These are phyloP conservation scores for Cyclotella kingstonii DNA, from an alignment of 108 stramenopile genomes.

Conservation along the genomic window DNA sequence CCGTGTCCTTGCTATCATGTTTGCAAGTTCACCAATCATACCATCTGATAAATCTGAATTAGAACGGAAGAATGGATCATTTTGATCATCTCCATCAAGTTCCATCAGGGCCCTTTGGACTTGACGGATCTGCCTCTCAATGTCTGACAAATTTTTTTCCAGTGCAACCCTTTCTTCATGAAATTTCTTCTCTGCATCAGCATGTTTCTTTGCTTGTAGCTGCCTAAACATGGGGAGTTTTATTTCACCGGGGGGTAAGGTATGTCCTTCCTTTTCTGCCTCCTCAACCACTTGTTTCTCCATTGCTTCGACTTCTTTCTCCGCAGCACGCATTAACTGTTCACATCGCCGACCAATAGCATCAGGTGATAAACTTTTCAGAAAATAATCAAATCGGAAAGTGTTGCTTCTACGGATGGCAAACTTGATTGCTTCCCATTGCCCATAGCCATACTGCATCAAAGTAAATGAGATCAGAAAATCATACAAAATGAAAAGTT, in stretches of 20 bases:
- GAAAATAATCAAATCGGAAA: constrained; percentile 88
- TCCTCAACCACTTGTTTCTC: constrained; percentile 69
- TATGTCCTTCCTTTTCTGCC: constrained; percentile 46
- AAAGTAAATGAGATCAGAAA: too few relatives aligned
- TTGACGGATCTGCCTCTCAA: constrained; percentile 65
- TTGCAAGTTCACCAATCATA: constrained; percentile 28
- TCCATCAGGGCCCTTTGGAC: constrained; percentile 68
- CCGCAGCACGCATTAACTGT: constrained; percentile 80
- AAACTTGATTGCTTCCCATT: constrained; percentile 88
- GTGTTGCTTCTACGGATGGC: constrained; percentile 76
- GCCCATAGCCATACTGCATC: constrained; percentile 76
- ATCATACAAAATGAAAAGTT: too few relatives aligned
- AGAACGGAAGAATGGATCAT: constrained; percentile 19
- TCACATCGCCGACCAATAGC: constrained; percentile 75
- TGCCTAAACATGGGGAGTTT: constrained; percentile 65
- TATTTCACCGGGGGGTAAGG: constrained; percentile 34
- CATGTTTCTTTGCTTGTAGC: constrained; percentile 52
- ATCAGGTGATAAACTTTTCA: constrained; percentile 44
- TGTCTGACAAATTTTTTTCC: constrained; percentile 66
- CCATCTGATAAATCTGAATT: constrained; percentile 30
- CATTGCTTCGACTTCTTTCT: constrained; percentile 80
- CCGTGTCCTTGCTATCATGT: constrained; percentile 31
- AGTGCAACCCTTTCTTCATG: constrained; percentile 48
- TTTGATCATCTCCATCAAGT: constrained; percentile 36
- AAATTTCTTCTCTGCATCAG: constrained; percentile 43